Percentiles rank a stretch among this genome's conserved stretches.
These are phyloP conservation scores for Carex cristatella DNA, from an alignment of 176 grass and related monocot species.

Conservation along the genomic window DNA sequence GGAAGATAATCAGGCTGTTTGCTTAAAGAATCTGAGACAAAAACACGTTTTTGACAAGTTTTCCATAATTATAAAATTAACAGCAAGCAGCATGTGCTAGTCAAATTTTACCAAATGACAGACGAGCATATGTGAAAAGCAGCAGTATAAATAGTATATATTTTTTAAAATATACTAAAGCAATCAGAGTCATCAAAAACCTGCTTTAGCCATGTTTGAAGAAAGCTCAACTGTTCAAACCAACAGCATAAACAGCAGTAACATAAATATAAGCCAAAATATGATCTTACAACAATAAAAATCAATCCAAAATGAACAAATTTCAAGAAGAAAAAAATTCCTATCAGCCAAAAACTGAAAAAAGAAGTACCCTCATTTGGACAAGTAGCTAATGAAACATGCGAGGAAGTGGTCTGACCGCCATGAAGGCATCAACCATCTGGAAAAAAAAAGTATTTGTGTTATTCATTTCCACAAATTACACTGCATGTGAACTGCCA, in stretches of 20 bases:
- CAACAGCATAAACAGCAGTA: neutral
- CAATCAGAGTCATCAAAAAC: neutral
- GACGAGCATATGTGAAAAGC: too few species aligned
- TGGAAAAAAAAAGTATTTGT: neutral
- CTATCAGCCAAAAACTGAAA: neutral
- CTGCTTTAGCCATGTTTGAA: neutral
- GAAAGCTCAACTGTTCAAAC: neutral
- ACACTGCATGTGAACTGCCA: neutral
- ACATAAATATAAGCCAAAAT: neutral
- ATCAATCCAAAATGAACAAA: neutral
- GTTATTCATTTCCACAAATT: constrained; percentile 9
- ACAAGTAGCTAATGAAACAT: constrained; percentile 49
- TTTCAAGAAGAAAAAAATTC: neutral
- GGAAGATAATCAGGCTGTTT: neutral
- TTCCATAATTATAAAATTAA: neutral
- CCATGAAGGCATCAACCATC: constrained; percentile 85
- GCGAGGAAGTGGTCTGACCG: constrained; percentile 65
- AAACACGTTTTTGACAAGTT: neutral
- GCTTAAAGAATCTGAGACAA: neutral
- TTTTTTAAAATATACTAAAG: neutral
- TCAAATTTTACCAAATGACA: too few species aligned
- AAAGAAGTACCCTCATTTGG: neutral
- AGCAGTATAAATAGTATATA: neutral
- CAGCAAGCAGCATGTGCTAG: neutral
- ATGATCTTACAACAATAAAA: neutral